A percentile compares a stretch with the other conserved stretches of the same genome.
Evolutionary conservation across 2,329 filamentous ascomycete species (phyloP).

Genomic region (Xylaria sp.): DNA sequence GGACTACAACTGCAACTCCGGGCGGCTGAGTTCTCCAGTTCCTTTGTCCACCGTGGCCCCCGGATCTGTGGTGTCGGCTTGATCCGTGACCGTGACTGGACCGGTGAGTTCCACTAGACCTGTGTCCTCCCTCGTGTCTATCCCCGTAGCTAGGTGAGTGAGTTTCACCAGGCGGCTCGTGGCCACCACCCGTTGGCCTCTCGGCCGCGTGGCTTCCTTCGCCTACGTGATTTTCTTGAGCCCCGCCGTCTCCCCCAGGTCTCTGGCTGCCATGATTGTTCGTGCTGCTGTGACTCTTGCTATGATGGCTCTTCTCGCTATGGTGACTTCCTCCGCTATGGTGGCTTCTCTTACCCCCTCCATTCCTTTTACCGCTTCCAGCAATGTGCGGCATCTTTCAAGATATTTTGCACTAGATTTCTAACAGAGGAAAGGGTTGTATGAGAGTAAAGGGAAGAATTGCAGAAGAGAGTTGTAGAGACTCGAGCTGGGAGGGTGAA

Average conservation of each 20-base stretch:
- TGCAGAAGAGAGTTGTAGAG: background rate
- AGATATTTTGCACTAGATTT: background rate
- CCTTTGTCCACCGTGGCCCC: background rate
- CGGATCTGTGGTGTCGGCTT: background rate
- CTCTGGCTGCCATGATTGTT: background rate
- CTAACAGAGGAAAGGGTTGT: background rate
- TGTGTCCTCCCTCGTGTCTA: background rate
- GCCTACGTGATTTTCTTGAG: background rate
- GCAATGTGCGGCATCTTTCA: background rate
- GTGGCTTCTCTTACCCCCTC: background rate
- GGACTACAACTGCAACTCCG: background rate
- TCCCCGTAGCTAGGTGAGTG: background rate
- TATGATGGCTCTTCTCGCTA: background rate
- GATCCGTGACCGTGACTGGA: background rate
- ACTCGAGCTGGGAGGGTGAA: background rate
- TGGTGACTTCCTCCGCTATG: background rate
- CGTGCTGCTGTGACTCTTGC: constrained; percentile 11
- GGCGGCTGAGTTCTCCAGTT: background rate
- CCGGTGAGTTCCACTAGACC: background rate
- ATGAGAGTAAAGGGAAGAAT: background rate
- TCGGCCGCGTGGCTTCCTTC: background rate
- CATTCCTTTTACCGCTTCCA: background rate
- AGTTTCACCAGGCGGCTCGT: background rate
- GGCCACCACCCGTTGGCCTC: background rate
- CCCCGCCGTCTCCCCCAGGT: background rate